These are phyloP conservation scores for Eucalyptus tenuipes DNA, from an alignment of 345 rosid genomes.

Conservation along the genomic window DNA sequence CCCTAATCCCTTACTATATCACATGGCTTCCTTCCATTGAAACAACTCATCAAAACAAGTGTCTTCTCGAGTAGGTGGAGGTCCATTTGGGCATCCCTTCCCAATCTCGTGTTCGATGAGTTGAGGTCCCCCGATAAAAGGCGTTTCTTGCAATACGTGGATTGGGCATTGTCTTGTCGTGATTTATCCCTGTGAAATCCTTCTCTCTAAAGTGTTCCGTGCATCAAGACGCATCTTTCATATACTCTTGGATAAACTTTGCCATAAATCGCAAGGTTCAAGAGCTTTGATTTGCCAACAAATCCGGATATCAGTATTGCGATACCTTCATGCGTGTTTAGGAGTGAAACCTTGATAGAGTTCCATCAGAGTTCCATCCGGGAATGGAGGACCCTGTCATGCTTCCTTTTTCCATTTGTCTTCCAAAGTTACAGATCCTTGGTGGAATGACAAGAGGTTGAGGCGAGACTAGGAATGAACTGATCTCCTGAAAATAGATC, in stretches of 20 bases:
- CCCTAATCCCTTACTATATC: no score
- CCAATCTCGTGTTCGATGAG: background rate
- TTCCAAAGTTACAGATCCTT: accelerated
- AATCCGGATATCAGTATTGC: no score
- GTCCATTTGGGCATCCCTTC: background rate
- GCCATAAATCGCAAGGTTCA: accelerated
- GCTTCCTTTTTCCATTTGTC: background rate
- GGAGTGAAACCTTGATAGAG: background rate
- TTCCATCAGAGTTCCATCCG: accelerated
- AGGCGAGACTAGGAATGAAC: accelerated
- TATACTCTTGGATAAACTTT: no score
- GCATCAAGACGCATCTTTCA: background rate
- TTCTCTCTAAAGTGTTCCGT: background rate
- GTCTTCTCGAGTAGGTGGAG: background rate
- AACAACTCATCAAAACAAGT: background rate
- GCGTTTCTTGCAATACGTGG: accelerated
- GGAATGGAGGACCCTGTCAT: accelerated
- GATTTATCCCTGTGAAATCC: background rate
- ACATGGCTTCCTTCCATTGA: no score
- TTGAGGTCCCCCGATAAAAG: accelerated
- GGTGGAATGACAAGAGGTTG: background rate
- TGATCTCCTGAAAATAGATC: background rate
- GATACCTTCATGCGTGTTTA: accelerated
- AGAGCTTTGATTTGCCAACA: no score
- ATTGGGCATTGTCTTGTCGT: background rate